Percentiles rank a stretch among this genome's conserved stretches.
Conservation (phyloP, 2,329 filamentous ascomycete genomes). For the Alternaria arbusti region DNA sequence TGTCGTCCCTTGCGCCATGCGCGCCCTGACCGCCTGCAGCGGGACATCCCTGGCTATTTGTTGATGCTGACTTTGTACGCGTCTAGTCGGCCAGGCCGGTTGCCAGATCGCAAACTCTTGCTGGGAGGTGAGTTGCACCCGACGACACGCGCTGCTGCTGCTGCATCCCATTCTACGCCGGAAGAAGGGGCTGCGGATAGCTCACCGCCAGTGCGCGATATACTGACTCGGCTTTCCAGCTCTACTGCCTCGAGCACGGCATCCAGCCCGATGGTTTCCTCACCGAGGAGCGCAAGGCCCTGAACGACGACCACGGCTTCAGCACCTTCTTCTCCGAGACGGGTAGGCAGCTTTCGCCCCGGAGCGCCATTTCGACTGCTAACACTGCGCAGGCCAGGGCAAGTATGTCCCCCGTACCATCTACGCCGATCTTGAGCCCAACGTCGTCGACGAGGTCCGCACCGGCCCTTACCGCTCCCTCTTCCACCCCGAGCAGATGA, state of each 20-base stretch:
- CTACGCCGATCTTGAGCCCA: constrained; percentile 99
- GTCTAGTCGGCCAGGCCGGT: constrained; percentile 97
- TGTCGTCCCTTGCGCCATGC: constrained; percentile 50
- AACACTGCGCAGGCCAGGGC: constrained; percentile 74
- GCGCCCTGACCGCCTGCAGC: constrained; percentile 53
- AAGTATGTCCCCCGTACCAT: constrained; percentile 99
- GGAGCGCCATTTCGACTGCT: constrained; percentile 23
- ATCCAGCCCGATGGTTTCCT: constrained; percentile 99
- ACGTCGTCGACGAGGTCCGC: constrained; percentile 98
- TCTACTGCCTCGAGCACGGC: constrained; percentile 99
- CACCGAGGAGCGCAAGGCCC: constrained; percentile 95
- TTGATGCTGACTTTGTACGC: constrained; percentile 61
- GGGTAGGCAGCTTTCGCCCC: constrained; percentile 64
- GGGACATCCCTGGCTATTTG: constrained; percentile 28
- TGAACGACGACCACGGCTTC: constrained; percentile 94
- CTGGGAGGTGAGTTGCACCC: constrained; percentile 88
- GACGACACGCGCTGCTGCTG: constrained; percentile 12
- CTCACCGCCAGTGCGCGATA: constrained; percentile 38
- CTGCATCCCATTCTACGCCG: constrained; percentile 3
- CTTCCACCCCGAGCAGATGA: constrained; percentile 99
- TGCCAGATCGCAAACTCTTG: constrained; percentile 99
- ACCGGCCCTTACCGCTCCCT: constrained; percentile 94
- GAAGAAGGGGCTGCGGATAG: constrained; percentile 38
- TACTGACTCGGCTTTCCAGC: constrained; percentile 62
- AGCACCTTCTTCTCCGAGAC: constrained; percentile 99